Evolutionary conservation across 2,329 filamentous ascomycete species (phyloP), one percentile per base, ranked within the genome.

Genomic region (Calcarisporium arbuscula): DNA sequence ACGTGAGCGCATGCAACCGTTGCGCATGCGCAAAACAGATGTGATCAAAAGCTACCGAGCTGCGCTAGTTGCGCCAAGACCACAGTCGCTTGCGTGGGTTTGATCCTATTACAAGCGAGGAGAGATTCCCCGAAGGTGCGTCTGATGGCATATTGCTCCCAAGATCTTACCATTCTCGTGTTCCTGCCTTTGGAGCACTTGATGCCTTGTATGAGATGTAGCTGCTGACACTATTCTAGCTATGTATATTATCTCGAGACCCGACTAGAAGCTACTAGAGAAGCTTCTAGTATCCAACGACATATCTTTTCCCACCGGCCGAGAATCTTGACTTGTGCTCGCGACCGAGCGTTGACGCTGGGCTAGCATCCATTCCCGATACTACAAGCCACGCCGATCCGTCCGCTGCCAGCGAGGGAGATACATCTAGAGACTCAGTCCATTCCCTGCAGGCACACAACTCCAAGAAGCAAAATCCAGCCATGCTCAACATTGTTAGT

Each of bases 171-270:
- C n/a, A n/a, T n/a, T n/a, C n/a, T n/a, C n/a, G n/a, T n/a, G n/a
- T n/a, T n/a, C n/a, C n/a, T n/a, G n/a, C n/a, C n/a, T n/a, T n/a
- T n/a, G n/a, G n/a, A n/a, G n/a, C n/a, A n/a, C n/a, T n/a, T n/a
- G n/a, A n/a, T n/a, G n/a, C n/a, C n/a, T n/a, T n/a, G n/a, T n/a
- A n/a, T n/a, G n/a, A 7, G 21, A 19, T 6, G 19, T 25, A 27
- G 28, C 39, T 41, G 38, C 50, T 56, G 30, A 55, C 36, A 20
- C 19, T 26, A 15, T 31, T 8, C n/a, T 26, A 86, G 83, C 59
- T 96, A 96, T 66, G 87, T 96, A 31, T 95, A 85, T 62, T 96
- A 95, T 56, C 80, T 96, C 40, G 90, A 96, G 60, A 85, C 83
- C 19, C 74, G 90, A 39, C 77, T 95, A 35, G 74, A n/a, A 80